Conservation (phyloP, 768 basidiomycete species). For the Gymnopilus dilepis region DNA sequence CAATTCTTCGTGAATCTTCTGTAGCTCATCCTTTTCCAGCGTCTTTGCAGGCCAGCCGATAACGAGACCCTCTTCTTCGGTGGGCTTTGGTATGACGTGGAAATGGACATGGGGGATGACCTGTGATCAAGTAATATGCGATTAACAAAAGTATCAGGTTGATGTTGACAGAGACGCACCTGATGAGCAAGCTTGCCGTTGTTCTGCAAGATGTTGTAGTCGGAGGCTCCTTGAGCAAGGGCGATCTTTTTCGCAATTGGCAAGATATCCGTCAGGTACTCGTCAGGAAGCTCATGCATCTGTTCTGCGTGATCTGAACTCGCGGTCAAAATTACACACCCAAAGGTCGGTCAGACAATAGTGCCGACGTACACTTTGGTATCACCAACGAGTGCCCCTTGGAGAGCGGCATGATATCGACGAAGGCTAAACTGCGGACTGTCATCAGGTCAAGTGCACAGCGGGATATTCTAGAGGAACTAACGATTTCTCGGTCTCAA, state of each 20-base stretch:
- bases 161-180: slow-evolving; percentile 33
- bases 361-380: slow-evolving; percentile 77
- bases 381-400: slow-evolving; percentile 91
- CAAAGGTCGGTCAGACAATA: neutral
- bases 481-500: slow-evolving; percentile 76
- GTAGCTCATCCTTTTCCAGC: slow-evolving; percentile 67
- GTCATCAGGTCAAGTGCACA: neutral
- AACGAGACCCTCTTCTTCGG: slow-evolving; percentile 72
- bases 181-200: slow-evolving; percentile 65
- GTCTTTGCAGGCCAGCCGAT: slow-evolving; percentile 79
- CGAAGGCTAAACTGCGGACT: slow-evolving; percentile 75
- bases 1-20: slow-evolving; percentile 61
- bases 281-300: slow-evolving; percentile 87
- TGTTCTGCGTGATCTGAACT: slow-evolving; percentile 81
- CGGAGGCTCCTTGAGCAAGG: slow-evolving; percentile 67
- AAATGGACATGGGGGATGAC: slow-evolving; percentile 90
- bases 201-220: slow-evolving; percentile 88
- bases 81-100: slow-evolving; percentile 92
- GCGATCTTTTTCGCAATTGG: slow-evolving; percentile 90
- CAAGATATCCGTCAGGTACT: slow-evolving; percentile 76
- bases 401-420: slow-evolving; percentile 92
- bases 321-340: neutral
- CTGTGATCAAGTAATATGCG: slow-evolving; percentile 33
- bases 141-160: neutral
- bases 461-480: slow-evolving; percentile 31